Conservation (phyloP, 805 yeast species). For the Grigorovia transvaalensis region DNA sequence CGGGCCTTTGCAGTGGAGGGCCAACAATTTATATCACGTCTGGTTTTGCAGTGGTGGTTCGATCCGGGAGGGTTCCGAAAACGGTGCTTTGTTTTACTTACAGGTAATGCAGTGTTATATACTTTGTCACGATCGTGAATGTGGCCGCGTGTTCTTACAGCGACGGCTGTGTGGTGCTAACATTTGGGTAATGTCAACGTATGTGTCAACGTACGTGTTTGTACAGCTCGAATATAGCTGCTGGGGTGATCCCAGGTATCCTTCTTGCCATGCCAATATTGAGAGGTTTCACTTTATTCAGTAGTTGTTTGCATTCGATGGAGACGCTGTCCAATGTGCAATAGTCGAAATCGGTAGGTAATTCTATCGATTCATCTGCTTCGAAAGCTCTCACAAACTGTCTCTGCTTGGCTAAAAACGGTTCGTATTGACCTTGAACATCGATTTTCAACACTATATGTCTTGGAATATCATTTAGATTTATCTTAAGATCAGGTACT, state of each 20-base stretch:
- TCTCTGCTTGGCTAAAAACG: slow-evolving; percentile 64
- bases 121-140: background rate
- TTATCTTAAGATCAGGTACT: slow-evolving; percentile 30
- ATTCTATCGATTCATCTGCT: slow-evolving; percentile 64
- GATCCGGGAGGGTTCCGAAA: too few relatives aligned
- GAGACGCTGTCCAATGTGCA: slow-evolving; percentile 52
- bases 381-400: slow-evolving; percentile 65
- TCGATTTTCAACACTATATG: slow-evolving; percentile 52
- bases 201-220: slow-evolving; percentile 5
- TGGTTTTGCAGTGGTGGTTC: too few relatives aligned
- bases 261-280: slow-evolving; percentile 94
- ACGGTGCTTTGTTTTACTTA: background rate
- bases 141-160: too few relatives aligned
- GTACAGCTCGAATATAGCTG: slow-evolving; percentile 75
- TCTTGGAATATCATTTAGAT: slow-evolving; percentile 25
- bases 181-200: background rate
- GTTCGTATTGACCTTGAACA: slow-evolving; percentile 75
- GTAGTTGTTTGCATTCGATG: slow-evolving; percentile 56
- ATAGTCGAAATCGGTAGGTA: slow-evolving; percentile 67
- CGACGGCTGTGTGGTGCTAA: too few relatives aligned
- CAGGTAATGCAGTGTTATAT: background rate
- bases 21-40: too few relatives aligned
- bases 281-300: slow-evolving; percentile 70
- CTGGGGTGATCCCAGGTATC: slow-evolving; percentile 91
- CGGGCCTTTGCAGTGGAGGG: too few relatives aligned